Base-by-base conservation (phyloP, 192 early-diverging fungal species). In the Linnemannia zychae region DNA sequence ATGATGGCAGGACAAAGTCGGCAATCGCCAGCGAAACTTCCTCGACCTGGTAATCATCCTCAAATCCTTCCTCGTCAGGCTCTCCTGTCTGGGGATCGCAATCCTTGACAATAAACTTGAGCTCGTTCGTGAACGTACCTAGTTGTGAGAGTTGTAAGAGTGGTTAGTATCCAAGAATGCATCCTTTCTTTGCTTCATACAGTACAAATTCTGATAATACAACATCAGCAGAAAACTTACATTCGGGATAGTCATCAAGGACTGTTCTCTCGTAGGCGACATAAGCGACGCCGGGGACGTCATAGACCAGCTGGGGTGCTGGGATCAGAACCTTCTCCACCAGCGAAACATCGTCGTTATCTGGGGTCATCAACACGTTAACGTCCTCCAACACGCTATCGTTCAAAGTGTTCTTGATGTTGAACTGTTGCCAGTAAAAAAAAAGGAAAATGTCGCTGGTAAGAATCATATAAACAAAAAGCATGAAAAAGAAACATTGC, bases 31-130 rank as follows among this genome's bases (percentile, higher is more conserved):
- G 77, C 6, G 99, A 96, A 7, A 96, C 86, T 24, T 97, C 95
- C 87, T 99, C 99, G 53, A 98, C 90, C 91, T 94, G 79, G 84
- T 98, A 99, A 84, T 99, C 98, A 81, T 98, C 98, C 67, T 98
- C 97, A 71, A 96, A 98, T 31, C 98, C 98, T 65, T 98, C 95
- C 76, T 95, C 96, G 77, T 97, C 96, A 9, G 96, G 93, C 83
- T 97, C 96, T 47, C 97, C 96, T 12, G 97, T 98, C 1, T 91
- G 89, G 20, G 98, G 97, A 81, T 99, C 99, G 87, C 96, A 98
- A 79, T 99, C 99, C 88, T 97, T 98, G 50, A 98, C 93, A 31
- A 96, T 84, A 81, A 97, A 99, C 72, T 94, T 94, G 53, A 99
- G 89, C 11, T 94, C 95, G 89, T 95, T 96, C 4, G 94, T 90